phyloP scores from a whole-genome alignment of 768 basidiomycete genomes.

The Suillus brevipes region DNA sequence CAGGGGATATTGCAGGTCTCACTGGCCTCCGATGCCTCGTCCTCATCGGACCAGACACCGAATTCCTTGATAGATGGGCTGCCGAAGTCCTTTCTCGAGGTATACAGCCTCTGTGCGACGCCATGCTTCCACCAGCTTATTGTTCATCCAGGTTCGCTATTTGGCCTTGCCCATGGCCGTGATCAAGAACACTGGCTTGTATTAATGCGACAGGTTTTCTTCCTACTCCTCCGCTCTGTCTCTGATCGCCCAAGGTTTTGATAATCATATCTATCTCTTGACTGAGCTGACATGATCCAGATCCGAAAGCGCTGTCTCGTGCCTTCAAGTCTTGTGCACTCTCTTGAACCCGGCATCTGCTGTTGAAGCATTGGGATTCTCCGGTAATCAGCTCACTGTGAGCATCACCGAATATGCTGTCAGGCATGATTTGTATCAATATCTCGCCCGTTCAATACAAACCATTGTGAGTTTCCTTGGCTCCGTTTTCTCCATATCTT shows the following conservation, averaged over 20 bases:
- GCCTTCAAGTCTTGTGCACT: constrained; percentile 52
- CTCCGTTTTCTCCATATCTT: not conserved
- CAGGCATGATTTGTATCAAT: constrained; percentile 43
- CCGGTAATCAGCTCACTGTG: constrained; percentile 33
- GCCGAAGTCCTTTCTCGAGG: constrained; percentile 7
- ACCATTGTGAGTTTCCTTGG: constrained; percentile 47
- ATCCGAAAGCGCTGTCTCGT: constrained; percentile 42
- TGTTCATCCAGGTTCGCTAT: constrained; percentile 38
- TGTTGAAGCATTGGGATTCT: constrained; percentile 22
- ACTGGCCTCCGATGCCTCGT: constrained; percentile 65
- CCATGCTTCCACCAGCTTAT: not conserved
- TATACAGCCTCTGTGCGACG: not conserved
- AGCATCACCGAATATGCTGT: constrained; percentile 48
- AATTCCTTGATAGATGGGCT: constrained; percentile 37
- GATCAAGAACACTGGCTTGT: constrained; percentile 58
- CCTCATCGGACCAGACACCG: constrained; percentile 49
- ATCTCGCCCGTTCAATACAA: constrained; percentile 20
- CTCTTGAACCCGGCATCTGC: constrained; percentile 38
- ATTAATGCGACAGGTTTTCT: constrained; percentile 49
- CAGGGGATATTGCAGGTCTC: constrained; percentile 51
- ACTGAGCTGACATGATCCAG: constrained; percentile 34
- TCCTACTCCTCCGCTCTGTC: constrained; percentile 54
- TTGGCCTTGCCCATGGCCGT: constrained; percentile 38
- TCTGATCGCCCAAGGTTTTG: constrained; percentile 53
- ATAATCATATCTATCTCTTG: not conserved